Base-by-base conservation (phyloP, 176 grass and related monocot genomes). In the Carex myosuroides region DNA sequence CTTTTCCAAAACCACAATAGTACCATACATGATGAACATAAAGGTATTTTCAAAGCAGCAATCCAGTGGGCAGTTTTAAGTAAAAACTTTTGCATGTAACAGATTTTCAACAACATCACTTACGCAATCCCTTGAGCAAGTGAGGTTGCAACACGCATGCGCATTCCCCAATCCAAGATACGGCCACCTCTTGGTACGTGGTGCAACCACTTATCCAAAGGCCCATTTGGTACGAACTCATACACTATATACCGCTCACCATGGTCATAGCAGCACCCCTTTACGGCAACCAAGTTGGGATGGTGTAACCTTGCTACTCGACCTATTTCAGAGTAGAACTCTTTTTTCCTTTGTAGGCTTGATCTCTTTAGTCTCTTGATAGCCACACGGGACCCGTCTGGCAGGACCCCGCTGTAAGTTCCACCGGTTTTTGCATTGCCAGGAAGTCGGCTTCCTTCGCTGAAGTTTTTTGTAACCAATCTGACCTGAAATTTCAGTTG, bases 71-170 rank as follows among this genome's bases (percentile, higher is more conserved):
- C 6, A 57, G 13, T 13, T 35, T 77, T 56, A 78, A 12, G 52
- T 33, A 78, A 78, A 74, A 26, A 60, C 3, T 35, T 57, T 78
- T 3, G 6, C 22, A 57, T 33, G 13, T 18, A 78, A 78, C 13
- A 78, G 2, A 57, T 57, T 78, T 70, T 83, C 4, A 50, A 55
- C 13, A 83, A 69, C 48, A 83, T 81, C 22, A 90, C 96, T 95
- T 91, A 98, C 96, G 89, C 96, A 81, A 99, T 93, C 70, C 93
- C 96, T 87, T 99, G 96, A 60, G 96, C 91, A 93, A 99, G 96
- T 60, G 96, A 95, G 33, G 89, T 99, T 18, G 96, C 96, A 89
- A 95, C 86, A 87, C 93, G 94, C 93, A 99, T 95, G 86, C 96
- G 88, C 83, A 93, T 93, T 79, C 89, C 70, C 96, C 96, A 99